Evolutionary conservation across 371 early-diverging fungal species (phyloP), one percentile per base, ranked within the genome.

Genomic region (Parasitella parasitica): DNA sequence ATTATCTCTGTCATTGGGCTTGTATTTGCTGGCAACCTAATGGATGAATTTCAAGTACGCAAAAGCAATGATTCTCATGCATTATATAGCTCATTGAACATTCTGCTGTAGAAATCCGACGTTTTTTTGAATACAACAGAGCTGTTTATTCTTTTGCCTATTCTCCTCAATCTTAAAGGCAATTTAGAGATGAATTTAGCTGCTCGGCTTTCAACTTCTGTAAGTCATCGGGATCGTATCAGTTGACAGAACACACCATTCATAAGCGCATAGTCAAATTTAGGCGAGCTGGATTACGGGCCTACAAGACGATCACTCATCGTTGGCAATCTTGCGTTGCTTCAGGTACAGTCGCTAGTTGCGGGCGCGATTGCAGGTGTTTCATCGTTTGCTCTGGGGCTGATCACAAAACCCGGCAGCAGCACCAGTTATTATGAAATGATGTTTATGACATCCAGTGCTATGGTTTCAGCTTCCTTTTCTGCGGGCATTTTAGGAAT

Each of bases 161-260:
- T 93, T 41, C 70, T 94, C 36, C 70, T 92, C 46, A 93, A 93
- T 65, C 75, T 94, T 27, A 95, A 94, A 63, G 94, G 95, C 65
- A 95, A 94, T 72, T 80, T 93, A 30, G 94, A 94, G 78, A 89
- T 93, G 86, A 95, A 92, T 66, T 80, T 94, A 57, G 89, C 93
- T 6, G 87, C 93, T 22, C 79, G 95, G 15, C 74, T 93, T 24
- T 89, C 93, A 2, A 94, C 95, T 4, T 85, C 86, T 35, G 88
- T 89, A 78, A 80, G 71, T 57, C 11, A n/a, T 34, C 34, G 24
- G n/a, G 20, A 36, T 50, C 18, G 27, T 0, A 20, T 18, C 22
- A 43, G 12, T 43, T 43, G 5, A 43, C 18, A 30, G 37, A 18
- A 52, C 53, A 61, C 28, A 61, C 43, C 1, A 32, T 16, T 9